Evolutionary conservation across 2,329 filamentous ascomycete genomes (phyloP), one percentile per base, ranked within the genome.

Genomic region (Colletotrichum eremochloae): DNA sequence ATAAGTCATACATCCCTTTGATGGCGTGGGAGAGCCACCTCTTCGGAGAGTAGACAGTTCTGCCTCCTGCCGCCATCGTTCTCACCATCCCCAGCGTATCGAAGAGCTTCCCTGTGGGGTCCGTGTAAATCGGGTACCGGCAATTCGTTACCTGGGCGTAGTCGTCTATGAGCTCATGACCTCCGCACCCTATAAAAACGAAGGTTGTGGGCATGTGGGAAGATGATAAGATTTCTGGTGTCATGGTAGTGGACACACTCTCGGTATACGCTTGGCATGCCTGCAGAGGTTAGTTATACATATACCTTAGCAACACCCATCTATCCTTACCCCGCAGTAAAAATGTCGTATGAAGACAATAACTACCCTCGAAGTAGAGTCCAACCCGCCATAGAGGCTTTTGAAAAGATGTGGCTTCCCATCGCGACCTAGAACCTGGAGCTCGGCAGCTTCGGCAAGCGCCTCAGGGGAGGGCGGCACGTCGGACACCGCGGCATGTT

Each of bases 61-160:
- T 57, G 4, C n/a, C 20, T 14, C 36, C 55, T 7, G 40, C 55
- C 15, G 55, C 55, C n/a, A 8, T 5, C 9, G 55, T 57, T 24
- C 55, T 57, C 20, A 57, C n/a, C 55, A 57, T 57, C 2, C 36
- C 55, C n/a, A 57, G 20, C 6, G 33, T 7, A 40, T 57, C 36
- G 11, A 57, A 57, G 29, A 57, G 55, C 18, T 57, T 57, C 9
- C 55, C 55, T 40, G 33, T 57, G 20, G 55, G 55, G 20, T 57
- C 55, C 11, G 55, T 57, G 4, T 40, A 57, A 15, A 57, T 57
- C 11, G 55, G 55, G 2, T 24, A 40, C 38, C 33, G 55, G 55
- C 33, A 57, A 2, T 57, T 14, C 11, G 55, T 57, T 36, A 40
- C 3, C 15, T 57, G 20, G n/a, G 14, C 15, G 9, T 57, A 40